phyloP scores from a whole-genome alignment of 2,329 filamentous ascomycete genomes.

The Coniochaeta sp. region DNA sequence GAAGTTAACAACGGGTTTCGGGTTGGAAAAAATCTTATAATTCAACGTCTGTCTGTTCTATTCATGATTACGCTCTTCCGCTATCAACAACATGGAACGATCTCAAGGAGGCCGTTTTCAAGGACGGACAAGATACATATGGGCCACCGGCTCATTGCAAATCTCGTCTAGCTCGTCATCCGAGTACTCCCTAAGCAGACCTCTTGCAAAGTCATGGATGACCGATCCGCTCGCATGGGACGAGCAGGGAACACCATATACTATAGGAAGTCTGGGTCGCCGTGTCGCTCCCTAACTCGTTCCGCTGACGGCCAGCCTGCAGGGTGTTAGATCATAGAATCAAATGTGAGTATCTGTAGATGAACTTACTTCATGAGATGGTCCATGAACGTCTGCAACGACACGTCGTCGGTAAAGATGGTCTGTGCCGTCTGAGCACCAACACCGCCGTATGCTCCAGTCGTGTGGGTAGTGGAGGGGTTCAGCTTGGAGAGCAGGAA shows the following conservation, averaged over 20 bases:
- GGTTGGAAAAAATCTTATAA: not conserved
- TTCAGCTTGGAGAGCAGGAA: slow-evolving; percentile 97
- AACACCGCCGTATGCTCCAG: slow-evolving; percentile 83
- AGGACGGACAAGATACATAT: not conserved
- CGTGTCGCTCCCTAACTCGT: slow-evolving; percentile 39
- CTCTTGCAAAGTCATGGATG: not conserved
- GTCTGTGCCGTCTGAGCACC: slow-evolving; percentile 84
- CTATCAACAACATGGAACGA: not conserved
- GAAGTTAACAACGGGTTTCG: not conserved
- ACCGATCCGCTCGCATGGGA: not conserved
- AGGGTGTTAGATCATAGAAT: not conserved
- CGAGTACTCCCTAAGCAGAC: not conserved
- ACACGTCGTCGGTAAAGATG: slow-evolving; percentile 98
- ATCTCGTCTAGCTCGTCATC: not conserved
- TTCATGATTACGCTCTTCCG: not conserved
- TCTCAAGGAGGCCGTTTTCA: not conserved
- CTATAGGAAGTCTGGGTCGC: not conserved
- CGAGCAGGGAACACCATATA: not conserved
- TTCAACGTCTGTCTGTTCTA: not conserved
- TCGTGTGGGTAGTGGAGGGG: slow-evolving; percentile 93
- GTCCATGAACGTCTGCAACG: slow-evolving; percentile 98
- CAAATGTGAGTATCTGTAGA: not conserved
- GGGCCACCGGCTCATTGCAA: not conserved
- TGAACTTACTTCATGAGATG: slow-evolving; percentile 90
- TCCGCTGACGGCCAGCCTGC: slow-evolving; percentile 54